Conservation (phyloP, 1,284 basidiomycete genomes). For the Apiotrichum domesticum region DNA sequence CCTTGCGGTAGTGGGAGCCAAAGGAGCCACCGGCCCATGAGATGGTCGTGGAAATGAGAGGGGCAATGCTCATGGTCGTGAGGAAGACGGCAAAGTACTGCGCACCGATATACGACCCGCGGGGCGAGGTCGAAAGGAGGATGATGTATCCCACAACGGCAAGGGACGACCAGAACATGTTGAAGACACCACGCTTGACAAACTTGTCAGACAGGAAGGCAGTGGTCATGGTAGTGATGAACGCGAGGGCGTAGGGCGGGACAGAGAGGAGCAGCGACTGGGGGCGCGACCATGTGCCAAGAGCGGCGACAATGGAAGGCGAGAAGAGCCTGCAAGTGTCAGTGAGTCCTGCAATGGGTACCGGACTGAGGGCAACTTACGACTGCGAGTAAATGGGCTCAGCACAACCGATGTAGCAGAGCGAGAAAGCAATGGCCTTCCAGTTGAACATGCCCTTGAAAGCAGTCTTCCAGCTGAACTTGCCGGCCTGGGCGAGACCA, state of each 20-base stretch:
- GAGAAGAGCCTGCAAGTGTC: conserved; percentile 33
- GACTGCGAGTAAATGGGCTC: conserved; percentile 46
- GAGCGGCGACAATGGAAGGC: conserved; percentile 46
- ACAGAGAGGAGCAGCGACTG: conserved; percentile 47
- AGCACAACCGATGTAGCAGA: conserved; percentile 45
- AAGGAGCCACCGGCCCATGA: conserved; percentile 48
- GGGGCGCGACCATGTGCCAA: conserved; percentile 44
- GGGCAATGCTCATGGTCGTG: conserved; percentile 43
- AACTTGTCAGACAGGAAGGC: conserved; percentile 46
- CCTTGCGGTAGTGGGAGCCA: conserved; percentile 45
- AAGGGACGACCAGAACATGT: conserved; percentile 48
- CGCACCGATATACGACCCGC: conserved; percentile 24
- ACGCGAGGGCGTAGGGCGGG: conserved; percentile 50
- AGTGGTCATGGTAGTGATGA: conserved; percentile 48
- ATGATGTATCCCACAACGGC: conserved; percentile 46
- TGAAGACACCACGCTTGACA: conserved; percentile 43
- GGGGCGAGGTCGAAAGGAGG: conserved; percentile 7
- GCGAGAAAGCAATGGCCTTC: conserved; percentile 41
- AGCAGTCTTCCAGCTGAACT: conserved; percentile 25
- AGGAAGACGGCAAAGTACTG: conserved; percentile 50
- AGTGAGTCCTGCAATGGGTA: too few relatives aligned
- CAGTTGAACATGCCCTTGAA: conserved; percentile 38
- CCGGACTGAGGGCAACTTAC: not conserved
- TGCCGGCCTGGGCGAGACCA: conserved; percentile 41
- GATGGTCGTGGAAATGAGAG: conserved; percentile 49